A percentile compares a stretch with the other conserved stretches of the same genome.
Conservation (phyloP, 2,329 filamentous ascomycete species). For the Fusarium scirpi region DNA sequence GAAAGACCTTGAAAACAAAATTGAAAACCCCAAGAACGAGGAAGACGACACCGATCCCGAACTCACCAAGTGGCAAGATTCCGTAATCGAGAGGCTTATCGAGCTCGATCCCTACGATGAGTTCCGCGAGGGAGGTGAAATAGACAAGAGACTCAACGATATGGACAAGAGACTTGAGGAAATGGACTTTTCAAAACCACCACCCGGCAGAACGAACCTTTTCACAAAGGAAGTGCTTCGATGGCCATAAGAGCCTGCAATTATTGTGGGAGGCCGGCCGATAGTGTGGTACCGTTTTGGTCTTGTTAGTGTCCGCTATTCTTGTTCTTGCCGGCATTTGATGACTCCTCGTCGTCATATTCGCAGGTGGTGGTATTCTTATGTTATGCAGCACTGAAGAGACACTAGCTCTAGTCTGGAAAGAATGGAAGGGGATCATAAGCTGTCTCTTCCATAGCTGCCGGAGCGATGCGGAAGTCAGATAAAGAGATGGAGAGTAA, state of each 20-base stretch:
- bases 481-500: not conserved
- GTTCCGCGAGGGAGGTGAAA: not conserved
- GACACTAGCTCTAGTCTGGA: not conserved
- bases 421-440: not conserved
- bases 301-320: not conserved
- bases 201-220: not conserved
- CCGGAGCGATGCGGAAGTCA: not conserved
- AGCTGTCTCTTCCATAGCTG: not conserved
- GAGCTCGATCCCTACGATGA: not conserved
- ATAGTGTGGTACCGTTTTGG: not conserved
- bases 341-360: not conserved
- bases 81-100: not conserved
- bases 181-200: not conserved
- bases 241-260: not conserved
- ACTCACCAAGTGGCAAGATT: not conserved
- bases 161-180: too few relatives aligned
- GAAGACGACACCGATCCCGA: not conserved
- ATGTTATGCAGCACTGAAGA: not conserved
- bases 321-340: not conserved
- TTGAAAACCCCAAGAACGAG: not conserved
- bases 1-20: not conserved
- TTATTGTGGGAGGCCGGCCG: not conserved
- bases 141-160: not conserved
- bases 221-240: not conserved
- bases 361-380: not conserved